Evolutionary conservation across 257 asterid genomes (phyloP), one percentile per base, ranked within the genome.

Genomic region (Solanum rostratum): DNA sequence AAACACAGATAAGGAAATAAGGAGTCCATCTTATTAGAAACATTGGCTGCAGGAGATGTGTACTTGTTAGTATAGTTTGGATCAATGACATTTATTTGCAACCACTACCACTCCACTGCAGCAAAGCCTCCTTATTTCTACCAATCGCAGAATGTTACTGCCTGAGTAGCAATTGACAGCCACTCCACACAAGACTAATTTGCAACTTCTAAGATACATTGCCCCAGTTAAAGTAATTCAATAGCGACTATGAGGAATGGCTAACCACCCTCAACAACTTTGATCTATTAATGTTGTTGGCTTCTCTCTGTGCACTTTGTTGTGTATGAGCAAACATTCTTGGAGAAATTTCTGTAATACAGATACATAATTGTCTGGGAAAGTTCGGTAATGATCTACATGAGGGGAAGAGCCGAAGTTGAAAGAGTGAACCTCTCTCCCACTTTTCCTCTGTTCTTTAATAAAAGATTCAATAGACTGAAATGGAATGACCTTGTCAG

Each of bases 331-430:
- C 73, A 89, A 57, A 85, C 92, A 93, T 83, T 89, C 90, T 37
- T 91, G 86, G 91, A 95, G 87, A 81, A 93, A 95, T 12, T 46
- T 82, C 83, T 90, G 82, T 9, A 95, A 88, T 87, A 92, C 92
- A 22, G 87, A 86, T 43, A 90, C 63, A 80, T 95, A 93, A 12
- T 86, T 33, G 79, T 87, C 86, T 30, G 97, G 97, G 85, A 87
- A 95, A 20, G 91, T 91, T 82, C 99, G 87, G 89, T 88, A 95
- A 88, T 95, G 98, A 84, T 95, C 99, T 33, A 95, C 98, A 66
- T 95, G 98, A 54, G 98, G 99, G 62, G 98, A 94, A n/a, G 91
- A 86, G 10, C 91, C 88, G 78, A 95, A 95, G 85, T 93, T 90
- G 83, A 86, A 92, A 27, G 92, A 84, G 80, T 45, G 62, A 18